Percentiles rank a stretch among this genome's conserved stretches.
These are phyloP conservation scores for Xerocomellus amylosporus DNA, from an alignment of 768 basidiomycete species.

Conservation along the genomic window DNA sequence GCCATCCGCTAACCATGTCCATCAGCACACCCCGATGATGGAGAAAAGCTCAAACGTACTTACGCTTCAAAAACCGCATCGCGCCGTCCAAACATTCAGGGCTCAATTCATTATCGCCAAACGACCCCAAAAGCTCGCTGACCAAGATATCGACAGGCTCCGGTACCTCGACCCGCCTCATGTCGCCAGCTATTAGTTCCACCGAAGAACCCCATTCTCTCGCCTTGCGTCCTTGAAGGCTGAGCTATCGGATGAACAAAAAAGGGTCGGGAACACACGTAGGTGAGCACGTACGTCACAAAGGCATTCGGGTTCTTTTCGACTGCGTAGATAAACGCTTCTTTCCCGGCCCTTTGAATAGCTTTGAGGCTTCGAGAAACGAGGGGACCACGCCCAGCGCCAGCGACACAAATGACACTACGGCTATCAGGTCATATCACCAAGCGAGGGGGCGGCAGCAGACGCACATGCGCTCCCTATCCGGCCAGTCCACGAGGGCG, in stretches of 20 bases:
- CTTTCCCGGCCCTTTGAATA: constrained; percentile 58
- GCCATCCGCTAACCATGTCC: constrained; percentile 61
- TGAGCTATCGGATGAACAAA: constrained; percentile 33
- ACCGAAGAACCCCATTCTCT: constrained; percentile 84
- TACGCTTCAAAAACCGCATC: constrained; percentile 88
- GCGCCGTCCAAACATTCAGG: constrained; percentile 98
- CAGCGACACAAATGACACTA: constrained; percentile 87
- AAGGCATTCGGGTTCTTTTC: constrained; percentile 98
- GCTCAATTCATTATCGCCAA: constrained; percentile 97
- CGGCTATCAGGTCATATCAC: constrained; percentile 16
- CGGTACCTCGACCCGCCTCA: constrained; percentile 80
- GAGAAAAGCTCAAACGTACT: constrained; percentile 2
- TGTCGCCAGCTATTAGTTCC: constrained; percentile 88
- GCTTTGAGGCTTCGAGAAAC: constrained; percentile 83
- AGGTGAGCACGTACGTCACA: constrained; percentile 71
- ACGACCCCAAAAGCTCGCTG: constrained; percentile 93
- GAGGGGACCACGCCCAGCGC: constrained; percentile 92
- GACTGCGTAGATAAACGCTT: constrained; percentile 76
- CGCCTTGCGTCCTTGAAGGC: constrained; percentile 78
- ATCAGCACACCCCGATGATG: constrained; percentile 12
- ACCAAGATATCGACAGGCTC: constrained; percentile 91
- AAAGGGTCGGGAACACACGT: constrained; percentile 6
- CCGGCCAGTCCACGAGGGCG: constrained; percentile 72
- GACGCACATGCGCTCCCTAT: constrained; percentile 56
- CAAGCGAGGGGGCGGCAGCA: constrained; percentile 29